Evolutionary conservation across 352 stramenopile genomes (phyloP).

Genomic region (Pythium aquatile): DNA sequence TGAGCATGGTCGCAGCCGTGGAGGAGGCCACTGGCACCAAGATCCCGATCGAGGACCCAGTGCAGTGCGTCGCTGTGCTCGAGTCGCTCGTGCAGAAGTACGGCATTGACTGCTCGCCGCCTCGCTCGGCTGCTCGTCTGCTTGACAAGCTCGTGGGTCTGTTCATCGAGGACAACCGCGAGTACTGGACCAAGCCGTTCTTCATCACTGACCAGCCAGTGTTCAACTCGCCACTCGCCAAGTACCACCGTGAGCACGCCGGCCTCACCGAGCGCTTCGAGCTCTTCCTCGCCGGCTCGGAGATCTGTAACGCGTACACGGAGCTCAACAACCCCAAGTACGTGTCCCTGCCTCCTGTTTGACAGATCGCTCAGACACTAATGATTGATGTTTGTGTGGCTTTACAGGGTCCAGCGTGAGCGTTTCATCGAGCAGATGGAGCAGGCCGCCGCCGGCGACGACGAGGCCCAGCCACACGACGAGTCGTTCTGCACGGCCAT

Average conservation of each 20-base stretch:
- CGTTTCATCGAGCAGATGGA: conserved; percentile 83
- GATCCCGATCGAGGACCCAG: conserved; percentile 74
- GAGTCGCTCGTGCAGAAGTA: conserved; percentile 72
- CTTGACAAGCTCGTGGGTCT: conserved; percentile 88
- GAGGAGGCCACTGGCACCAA: conserved; percentile 65
- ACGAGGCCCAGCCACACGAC: conserved; percentile 91
- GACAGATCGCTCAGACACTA: not conserved
- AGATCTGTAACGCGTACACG: conserved; percentile 99
- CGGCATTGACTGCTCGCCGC: conserved; percentile 61
- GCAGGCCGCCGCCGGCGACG: conserved; percentile 75
- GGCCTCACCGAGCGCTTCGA: conserved; percentile 98
- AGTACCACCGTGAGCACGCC: conserved; percentile 93
- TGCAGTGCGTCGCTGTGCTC: conserved; percentile 57
- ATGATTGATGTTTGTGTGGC: conserved; percentile 9
- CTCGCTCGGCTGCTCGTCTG: conserved; percentile 73
- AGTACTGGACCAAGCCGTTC: conserved; percentile 93
- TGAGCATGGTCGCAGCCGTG: conserved; percentile 91
- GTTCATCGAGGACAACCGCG: conserved; percentile 88
- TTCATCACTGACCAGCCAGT: conserved; percentile 99
- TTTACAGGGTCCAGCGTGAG: conserved; percentile 61
- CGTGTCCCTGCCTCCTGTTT: not conserved
- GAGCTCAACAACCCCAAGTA: conserved; percentile 96
- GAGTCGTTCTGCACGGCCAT: conserved; percentile 93
- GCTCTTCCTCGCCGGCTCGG: conserved; percentile 95
- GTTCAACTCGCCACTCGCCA: conserved; percentile 97